phyloP scores from a whole-genome alignment of 2,329 filamentous ascomycete genomes.

The Colletotrichum chrysophilum region DNA sequence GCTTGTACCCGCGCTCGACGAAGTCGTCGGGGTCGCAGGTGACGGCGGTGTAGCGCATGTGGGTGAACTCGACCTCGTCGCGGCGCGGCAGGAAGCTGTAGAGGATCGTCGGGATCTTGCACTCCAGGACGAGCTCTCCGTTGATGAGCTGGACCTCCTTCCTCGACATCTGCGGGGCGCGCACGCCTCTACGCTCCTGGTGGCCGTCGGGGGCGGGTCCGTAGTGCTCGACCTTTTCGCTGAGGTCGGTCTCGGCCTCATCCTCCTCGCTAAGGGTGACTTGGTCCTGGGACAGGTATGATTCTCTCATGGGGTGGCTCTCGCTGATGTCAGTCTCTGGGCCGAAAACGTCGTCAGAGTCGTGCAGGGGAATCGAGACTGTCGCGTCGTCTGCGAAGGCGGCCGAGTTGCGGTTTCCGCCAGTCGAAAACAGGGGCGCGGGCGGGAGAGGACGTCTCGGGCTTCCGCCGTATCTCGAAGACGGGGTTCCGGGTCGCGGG shows the following conservation, averaged over 20 bases:
- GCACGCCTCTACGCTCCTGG: constrained; percentile 85
- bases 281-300: constrained; percentile 60
- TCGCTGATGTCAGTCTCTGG: constrained; percentile 61
- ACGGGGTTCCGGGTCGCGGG: constrained; percentile 88
- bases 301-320: constrained; percentile 56
- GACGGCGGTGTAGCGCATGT: constrained; percentile 99
- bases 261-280: constrained; percentile 56
- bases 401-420: constrained; percentile 49
- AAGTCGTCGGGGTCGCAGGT: constrained; percentile 98
- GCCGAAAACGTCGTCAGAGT: constrained; percentile 78
- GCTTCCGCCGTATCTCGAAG: constrained; percentile 86
- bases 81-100: constrained; percentile 95
- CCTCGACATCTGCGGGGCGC: constrained; percentile 85
- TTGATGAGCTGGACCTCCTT: constrained; percentile 98
- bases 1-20: constrained; percentile 83
- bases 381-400: constrained; percentile 71
- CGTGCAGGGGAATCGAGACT: constrained; percentile 72
- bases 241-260: constrained; percentile 34
- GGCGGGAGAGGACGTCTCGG: constrained; percentile 87
- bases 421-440: constrained; percentile 79
- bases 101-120: constrained; percentile 97
- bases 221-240: constrained; percentile 77
- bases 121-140: constrained; percentile 95
- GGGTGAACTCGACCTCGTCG: constrained; percentile 95
- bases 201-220: constrained; percentile 86